Evolutionary conservation across 108 stramenopile species (phyloP), one percentile per base, ranked within the genome.

Genomic region (Poteriospumella lacustris): DNA sequence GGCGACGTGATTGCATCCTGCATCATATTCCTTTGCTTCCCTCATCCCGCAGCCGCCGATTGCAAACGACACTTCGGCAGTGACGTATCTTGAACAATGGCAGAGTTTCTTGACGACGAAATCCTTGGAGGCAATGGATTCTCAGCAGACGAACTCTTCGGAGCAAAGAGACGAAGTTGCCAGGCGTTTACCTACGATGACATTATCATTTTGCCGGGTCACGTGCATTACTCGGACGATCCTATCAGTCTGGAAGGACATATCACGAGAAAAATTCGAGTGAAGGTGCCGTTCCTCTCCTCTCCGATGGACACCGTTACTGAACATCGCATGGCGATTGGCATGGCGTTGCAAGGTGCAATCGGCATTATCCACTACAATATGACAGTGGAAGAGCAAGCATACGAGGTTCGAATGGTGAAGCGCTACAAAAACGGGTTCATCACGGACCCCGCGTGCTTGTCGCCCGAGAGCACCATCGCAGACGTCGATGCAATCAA

Each of bases 301-400:
- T 94, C 93, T 39, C 99, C 99, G n/a, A 99, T 99, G 99, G 99
- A 99, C 89, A 99, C 99, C 33, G 99, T 99, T 26, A 88, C 87
- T 33, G 86, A 77, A 43, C 58, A 1, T 47, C 86, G 89, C 44
- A 98, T 98, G 96, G 99, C 99, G 33, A 97, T 99, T 76, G 84
- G 86, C 59, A 99, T 99, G 97, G 99, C 97, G 0, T 87, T 97
- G 39, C 96, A 97, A 85, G 99, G 99, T 3, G 99, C 96, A 3
- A 96, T 99, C 59, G 99, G 99, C 40, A 93, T 99, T 82, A 97
- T 99, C 75, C 99, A 99, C 81, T 99, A 97, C 78, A 99, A 99
- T 89, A 90, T 94, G 85, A 87, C 84, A 41, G 68, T 90, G 2
- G 91, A 94, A 77, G 94, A 95, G 39, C 97, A 99, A 85, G 99